phyloP scores from a whole-genome alignment of 2,329 filamentous ascomycete species.

The Calonectria pseudoreteaudii region DNA sequence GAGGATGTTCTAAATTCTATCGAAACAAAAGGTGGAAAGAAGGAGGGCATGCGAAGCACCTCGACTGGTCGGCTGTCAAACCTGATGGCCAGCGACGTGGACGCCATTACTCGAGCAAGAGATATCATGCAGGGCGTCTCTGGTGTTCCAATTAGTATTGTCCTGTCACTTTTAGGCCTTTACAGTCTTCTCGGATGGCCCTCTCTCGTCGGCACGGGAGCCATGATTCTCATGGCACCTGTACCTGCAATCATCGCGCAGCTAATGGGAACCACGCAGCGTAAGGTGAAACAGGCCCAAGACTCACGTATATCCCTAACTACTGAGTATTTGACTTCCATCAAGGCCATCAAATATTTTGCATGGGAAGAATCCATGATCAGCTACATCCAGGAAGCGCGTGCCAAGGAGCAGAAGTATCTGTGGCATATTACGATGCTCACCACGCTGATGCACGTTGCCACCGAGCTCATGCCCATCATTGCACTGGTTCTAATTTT shows the following conservation, averaged over 20 bases:
- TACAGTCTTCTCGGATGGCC: not conserved
- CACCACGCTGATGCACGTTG: constrained; percentile 58
- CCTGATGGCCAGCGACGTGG: constrained; percentile 2
- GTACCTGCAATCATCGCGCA: not conserved
- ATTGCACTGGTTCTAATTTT: constrained; percentile 66
- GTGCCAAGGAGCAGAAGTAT: constrained; percentile 63
- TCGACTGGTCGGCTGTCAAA: not conserved
- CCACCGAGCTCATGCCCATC: constrained; percentile 64
- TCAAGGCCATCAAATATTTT: constrained; percentile 71
- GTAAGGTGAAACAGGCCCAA: constrained; percentile 62
- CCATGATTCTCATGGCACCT: not conserved
- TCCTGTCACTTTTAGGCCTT: not conserved
- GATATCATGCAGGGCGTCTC: not conserved
- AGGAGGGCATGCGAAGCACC: not conserved
- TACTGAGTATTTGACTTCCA: constrained; percentile 69
- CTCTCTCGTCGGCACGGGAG: not conserved
- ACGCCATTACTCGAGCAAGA: not conserved
- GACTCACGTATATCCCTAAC: constrained; percentile 68
- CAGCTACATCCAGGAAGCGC: constrained; percentile 60
- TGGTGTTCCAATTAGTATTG: not conserved
- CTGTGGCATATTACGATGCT: constrained; percentile 65
- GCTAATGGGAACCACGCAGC: not conserved
- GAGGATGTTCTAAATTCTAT: not conserved
- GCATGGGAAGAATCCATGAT: constrained; percentile 68
- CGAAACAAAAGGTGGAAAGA: not conserved